Evolutionary conservation across 176 grass and related monocot species (phyloP), one percentile per base, ranked within the genome.

Genomic region (Alloteropsis semialata): DNA sequence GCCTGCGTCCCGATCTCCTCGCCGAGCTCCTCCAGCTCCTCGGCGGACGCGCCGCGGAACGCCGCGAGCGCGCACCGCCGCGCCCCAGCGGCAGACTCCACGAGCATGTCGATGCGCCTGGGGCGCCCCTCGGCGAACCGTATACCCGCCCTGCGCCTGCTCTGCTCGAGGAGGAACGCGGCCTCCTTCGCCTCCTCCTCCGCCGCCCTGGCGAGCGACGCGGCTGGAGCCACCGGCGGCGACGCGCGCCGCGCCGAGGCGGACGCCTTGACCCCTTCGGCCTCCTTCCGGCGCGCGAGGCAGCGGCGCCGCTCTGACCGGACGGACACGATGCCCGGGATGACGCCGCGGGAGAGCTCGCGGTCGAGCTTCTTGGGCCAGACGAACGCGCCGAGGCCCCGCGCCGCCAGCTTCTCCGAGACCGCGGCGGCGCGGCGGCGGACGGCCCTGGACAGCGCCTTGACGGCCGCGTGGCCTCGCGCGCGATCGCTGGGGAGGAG

Each of bases 161-260:
- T 82, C 82, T 91, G 77, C 17, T 77, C 65, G 17, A 91, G 77
- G 11, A 88, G 69, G 72, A 91, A 88, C 14, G 82, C 85, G 15
- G 63, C 51, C 21, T 90, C 88, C 62, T 89, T 81, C 3, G 29
- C 67, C 81, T 69, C 48, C 32, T 34, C 58, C 75, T 73, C 68
- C 59, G 49, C 49, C 67, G 68, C 49, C 67, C 22, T 78, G 39
- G 67, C 67, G 27, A 61, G 12, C 55, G 34, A 63, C 27, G 64
- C 41, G 41, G 42, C 3, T 7, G 57, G 27, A 27, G 49, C 19
- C 10, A 64, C n/a, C 6, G 53, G 46, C 68, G 58, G 42, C 7
- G 75, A 79, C 16, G 17, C 18, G 0, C 59, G 37, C 5, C 43
- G 24, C 6, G 68, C 42, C 0, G 14, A 33, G 8, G 56, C 18